Percentiles rank a stretch among this genome's conserved stretches.
Evolutionary conservation across 352 stramenopile genomes (phyloP).

Genomic region (Phytophthora sojae): DNA sequence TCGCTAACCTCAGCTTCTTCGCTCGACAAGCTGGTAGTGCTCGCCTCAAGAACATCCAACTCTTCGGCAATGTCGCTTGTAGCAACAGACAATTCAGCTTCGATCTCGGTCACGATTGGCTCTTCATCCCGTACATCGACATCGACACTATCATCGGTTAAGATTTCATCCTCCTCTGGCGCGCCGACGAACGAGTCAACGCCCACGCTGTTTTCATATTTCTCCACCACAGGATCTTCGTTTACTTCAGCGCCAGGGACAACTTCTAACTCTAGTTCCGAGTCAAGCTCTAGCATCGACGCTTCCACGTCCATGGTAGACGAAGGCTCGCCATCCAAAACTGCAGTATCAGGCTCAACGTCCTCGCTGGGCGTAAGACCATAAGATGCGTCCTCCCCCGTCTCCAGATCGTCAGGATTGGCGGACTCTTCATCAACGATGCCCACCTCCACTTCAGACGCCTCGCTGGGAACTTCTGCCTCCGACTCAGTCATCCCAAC

Average conservation of each 20-base stretch:
- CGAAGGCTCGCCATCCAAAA: background rate
- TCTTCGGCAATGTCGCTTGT: background rate
- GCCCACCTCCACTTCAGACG: background rate
- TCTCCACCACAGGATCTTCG: background rate
- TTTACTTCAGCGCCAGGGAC: background rate
- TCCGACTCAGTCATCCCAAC: background rate
- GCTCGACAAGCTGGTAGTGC: background rate
- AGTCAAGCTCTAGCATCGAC: background rate
- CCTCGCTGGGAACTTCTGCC: background rate
- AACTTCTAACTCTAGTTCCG: background rate
- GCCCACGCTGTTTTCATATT: background rate
- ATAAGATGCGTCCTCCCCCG: background rate
- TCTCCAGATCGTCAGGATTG: background rate
- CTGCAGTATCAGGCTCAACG: background rate
- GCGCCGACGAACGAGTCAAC: background rate
- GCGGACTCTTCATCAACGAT: constrained; percentile 11
- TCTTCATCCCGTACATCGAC: background rate
- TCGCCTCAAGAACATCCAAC: background rate
- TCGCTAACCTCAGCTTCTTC: background rate
- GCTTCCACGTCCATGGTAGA: background rate
- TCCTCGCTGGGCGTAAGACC: background rate
- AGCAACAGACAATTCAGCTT: background rate
- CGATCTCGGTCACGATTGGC: background rate
- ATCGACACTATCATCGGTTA: background rate
- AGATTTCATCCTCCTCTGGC: background rate